Conservation (phyloP, 1,284 basidiomycete species). For the Boletus mariae region DNA sequence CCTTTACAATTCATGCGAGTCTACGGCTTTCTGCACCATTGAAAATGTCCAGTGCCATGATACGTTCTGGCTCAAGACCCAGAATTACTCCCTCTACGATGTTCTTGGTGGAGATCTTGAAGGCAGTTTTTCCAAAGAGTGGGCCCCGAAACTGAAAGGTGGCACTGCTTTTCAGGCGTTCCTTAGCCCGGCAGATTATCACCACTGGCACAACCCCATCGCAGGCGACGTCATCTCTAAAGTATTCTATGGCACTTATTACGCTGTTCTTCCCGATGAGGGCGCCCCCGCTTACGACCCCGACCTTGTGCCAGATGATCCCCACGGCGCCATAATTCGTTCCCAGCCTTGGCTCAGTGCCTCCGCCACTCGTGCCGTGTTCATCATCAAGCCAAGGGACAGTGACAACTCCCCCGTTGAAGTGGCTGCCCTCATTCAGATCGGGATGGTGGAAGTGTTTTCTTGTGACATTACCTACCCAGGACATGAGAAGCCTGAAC, state of each 20-base stretch:
- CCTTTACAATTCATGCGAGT: constrained; percentile 46
- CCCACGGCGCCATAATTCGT: constrained; percentile 40
- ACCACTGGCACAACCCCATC: constrained; percentile 55
- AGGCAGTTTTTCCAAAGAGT: too few species aligned
- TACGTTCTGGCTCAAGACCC: constrained; percentile 46
- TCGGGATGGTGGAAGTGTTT: constrained; percentile 58
- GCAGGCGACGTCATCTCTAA: constrained; percentile 36
- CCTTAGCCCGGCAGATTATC: constrained; percentile 44
- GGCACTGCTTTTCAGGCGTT: constrained; percentile 56
- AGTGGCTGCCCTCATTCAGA: constrained; percentile 45
- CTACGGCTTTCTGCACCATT: constrained; percentile 38
- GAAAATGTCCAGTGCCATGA: constrained; percentile 35
- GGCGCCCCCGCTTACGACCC: constrained; percentile 1
- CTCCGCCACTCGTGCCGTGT: constrained; percentile 43
- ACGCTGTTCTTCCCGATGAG: constrained; percentile 28
- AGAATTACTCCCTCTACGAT: constrained; percentile 41
- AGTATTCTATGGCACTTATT: constrained; percentile 44
- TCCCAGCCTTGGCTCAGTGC: constrained; percentile 13
- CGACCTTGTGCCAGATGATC: constrained; percentile 5
- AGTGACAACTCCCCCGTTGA: neutral
- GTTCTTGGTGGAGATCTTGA: constrained; percentile 28
- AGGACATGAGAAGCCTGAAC: neutral
- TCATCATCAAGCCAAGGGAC: constrained; percentile 48
- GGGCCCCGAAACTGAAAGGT: constrained; percentile 36
- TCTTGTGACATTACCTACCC: constrained; percentile 35